Evolutionary conservation across 257 asterid genomes (phyloP).

Genomic region (Scutellaria baicalensis): DNA sequence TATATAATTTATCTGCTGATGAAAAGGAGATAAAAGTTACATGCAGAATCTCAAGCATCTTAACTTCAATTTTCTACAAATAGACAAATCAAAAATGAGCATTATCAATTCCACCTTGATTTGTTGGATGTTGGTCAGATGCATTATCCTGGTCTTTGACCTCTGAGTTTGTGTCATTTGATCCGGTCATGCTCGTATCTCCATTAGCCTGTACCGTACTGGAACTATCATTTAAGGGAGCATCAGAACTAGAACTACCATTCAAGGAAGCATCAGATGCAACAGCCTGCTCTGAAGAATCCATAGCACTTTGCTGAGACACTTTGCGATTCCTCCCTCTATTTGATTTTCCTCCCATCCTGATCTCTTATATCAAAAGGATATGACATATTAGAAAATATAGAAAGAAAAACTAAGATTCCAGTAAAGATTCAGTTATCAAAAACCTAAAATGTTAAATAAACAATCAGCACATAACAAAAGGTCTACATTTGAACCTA

Average conservation of each 20-base stretch:
- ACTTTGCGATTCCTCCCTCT: constrained; percentile 66
- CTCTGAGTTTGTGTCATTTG: constrained; percentile 23
- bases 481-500: background rate
- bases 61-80: background rate
- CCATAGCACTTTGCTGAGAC: constrained; percentile 29
- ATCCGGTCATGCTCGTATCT: constrained; percentile 24
- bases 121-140: constrained; percentile 33
- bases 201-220: constrained; percentile 38
- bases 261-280: constrained; percentile 35
- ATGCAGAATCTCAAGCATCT: background rate
- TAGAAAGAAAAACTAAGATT: background rate
- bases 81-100: background rate
- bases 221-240: constrained; percentile 28
- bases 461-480: background rate
- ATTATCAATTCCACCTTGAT: constrained; percentile 38
- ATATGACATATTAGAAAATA: background rate
- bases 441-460: background rate
- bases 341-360: constrained; percentile 76
- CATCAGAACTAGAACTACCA: constrained; percentile 15
- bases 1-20: background rate
- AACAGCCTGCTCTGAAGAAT: constrained; percentile 22
- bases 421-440: background rate
- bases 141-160: constrained; percentile 29
- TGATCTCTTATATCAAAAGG: constrained; percentile 17
- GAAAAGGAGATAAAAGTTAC: background rate